Evolutionary conservation across 257 asterid genomes (phyloP).

Genomic region (Forsythia suspensa): DNA sequence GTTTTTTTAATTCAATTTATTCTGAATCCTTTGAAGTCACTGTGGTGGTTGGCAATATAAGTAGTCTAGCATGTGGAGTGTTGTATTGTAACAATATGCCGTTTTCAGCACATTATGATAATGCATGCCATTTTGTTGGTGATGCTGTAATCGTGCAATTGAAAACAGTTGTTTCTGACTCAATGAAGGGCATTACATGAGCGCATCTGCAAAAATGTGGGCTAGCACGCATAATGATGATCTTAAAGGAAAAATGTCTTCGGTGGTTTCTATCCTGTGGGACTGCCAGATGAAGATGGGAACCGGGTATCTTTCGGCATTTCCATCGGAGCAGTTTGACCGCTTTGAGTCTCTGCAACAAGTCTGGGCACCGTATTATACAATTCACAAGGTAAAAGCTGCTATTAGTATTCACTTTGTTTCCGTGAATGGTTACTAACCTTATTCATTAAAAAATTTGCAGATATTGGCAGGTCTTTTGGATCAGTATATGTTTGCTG

Average conservation of each 20-base stretch:
- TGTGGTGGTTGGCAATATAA: neutral
- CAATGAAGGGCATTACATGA: constrained; percentile 80
- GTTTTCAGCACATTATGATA: neutral
- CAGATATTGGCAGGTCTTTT: constrained; percentile 94
- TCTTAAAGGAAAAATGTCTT: constrained; percentile 54
- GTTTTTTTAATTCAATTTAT: neutral
- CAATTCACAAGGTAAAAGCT: constrained; percentile 82
- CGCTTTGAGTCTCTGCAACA: constrained; percentile 59
- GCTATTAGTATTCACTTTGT: neutral
- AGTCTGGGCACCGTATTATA: constrained; percentile 99
- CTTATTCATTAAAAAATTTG: constrained; percentile 13
- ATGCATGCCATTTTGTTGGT: neutral
- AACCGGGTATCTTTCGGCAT: constrained; percentile 89
- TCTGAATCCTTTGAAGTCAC: neutral
- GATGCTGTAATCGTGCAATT: neutral
- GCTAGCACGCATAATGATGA: constrained; percentile 68
- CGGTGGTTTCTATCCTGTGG: constrained; percentile 56
- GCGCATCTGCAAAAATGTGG: constrained; percentile 92
- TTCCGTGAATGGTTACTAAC: constrained; percentile 17
- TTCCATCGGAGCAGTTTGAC: constrained; percentile 80
- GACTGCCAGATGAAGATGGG: constrained; percentile 69
- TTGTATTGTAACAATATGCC: neutral
- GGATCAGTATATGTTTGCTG: constrained; percentile 74
- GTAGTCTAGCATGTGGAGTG: neutral
- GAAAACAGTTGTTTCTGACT: constrained; percentile 8